phyloP scores from a whole-genome alignment of 2,329 filamentous ascomycete species.

The Geosmithia flava region DNA sequence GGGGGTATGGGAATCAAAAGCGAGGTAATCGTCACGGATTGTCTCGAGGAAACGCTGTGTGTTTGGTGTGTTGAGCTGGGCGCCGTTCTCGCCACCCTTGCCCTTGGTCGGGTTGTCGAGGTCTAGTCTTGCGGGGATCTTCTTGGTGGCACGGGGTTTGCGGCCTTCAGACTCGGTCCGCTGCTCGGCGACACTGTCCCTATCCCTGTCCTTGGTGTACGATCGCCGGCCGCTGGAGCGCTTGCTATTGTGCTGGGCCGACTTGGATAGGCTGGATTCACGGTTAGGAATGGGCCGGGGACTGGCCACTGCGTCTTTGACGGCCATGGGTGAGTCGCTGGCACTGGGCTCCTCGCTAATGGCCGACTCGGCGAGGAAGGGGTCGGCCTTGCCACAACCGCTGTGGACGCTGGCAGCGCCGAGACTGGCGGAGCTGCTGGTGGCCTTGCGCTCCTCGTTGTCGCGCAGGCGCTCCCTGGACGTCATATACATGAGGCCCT shows the following conservation, averaged over 20 bases:
- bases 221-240: constrained; percentile 38
- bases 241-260: constrained; percentile 34
- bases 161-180: not conserved
- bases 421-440: constrained; percentile 9
- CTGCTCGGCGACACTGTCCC: constrained; percentile 24
- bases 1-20: constrained; percentile 6
- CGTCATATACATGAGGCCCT: constrained; percentile 60
- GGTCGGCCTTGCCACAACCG: constrained; percentile 23
- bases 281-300: constrained; percentile 48
- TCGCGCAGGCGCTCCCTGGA: constrained; percentile 56
- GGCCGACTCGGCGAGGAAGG: constrained; percentile 37
- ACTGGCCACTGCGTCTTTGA: constrained; percentile 8
- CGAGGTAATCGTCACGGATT: constrained; percentile 16
- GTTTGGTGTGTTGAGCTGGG: constrained; percentile 4
- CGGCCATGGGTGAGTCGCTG: constrained; percentile 17
- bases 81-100: not conserved
- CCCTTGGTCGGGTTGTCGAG: constrained; percentile 1
- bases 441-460: constrained; percentile 43
- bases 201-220: not conserved
- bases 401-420: constrained; percentile 2
- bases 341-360: constrained; percentile 41
- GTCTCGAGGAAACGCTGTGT: constrained; percentile 10
- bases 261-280: constrained; percentile 54
- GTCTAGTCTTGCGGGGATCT: constrained; percentile 1
- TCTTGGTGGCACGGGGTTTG: not conserved